phyloP scores from a whole-genome alignment of 2,329 filamentous ascomycete species.

The Scytalidium lignicola region DNA sequence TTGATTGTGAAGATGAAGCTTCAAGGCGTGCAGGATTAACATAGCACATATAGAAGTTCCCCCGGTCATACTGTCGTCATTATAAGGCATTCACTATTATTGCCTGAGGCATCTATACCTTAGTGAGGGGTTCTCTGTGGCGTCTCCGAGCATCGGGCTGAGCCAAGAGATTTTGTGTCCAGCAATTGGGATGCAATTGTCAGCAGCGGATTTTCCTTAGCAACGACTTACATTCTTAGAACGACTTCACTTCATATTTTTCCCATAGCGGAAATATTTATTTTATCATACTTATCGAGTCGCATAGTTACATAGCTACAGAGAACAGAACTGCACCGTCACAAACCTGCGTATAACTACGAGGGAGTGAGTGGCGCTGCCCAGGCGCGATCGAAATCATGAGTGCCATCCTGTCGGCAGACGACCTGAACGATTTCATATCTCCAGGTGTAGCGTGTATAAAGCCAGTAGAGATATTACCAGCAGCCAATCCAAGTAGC shows the following conservation, averaged over 20 bases:
- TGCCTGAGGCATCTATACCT: not conserved
- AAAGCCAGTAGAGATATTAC: conserved; percentile 91
- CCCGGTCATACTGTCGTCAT: not conserved
- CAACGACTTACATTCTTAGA: not conserved
- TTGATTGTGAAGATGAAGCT: not conserved
- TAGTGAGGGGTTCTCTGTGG: not conserved
- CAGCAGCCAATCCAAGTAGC: conserved; percentile 49
- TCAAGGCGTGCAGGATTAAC: not conserved
- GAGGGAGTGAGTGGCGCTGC: conserved; percentile 11
- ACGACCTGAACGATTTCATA: conserved; percentile 99
- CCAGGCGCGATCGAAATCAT: conserved; percentile 45
- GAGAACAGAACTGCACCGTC: no score
- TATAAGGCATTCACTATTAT: not conserved
- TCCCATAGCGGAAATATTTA: no score
- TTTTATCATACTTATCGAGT: no score
- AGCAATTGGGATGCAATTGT: not conserved
- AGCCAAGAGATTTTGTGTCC: not conserved
- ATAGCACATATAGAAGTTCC: not conserved
- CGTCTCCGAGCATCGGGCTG: not conserved
- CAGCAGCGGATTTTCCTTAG: not conserved
- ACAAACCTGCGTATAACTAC: no score
- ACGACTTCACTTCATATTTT: not conserved
- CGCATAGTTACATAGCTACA: no score
- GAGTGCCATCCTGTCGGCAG: conserved; percentile 94
- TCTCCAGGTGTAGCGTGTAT: conserved; percentile 96